Conservation (phyloP, 176 grass and related monocot genomes). For the Poa pratensis region DNA sequence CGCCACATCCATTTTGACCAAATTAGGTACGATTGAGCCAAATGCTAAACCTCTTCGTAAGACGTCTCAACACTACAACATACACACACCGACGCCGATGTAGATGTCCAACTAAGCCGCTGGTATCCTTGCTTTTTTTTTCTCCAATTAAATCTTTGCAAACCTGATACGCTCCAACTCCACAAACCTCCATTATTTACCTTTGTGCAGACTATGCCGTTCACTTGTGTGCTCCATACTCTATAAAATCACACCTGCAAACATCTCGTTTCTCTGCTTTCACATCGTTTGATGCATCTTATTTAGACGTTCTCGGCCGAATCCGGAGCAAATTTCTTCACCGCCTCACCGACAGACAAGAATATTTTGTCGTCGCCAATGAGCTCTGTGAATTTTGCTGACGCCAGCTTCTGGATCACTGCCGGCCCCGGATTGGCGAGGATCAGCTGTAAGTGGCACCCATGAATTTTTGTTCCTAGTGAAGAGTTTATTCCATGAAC, state of each 20-base stretch:
- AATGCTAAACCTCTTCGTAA: no score
- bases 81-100: background rate
- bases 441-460: conserved; percentile 54
- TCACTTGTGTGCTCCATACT: background rate
- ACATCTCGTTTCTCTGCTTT: background rate
- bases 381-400: conserved; percentile 52
- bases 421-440: conserved; percentile 67
- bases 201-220: background rate
- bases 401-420: conserved; percentile 70
- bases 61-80: no score
- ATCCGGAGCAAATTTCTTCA: conserved; percentile 60
- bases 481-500: background rate
- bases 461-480: conserved; percentile 33
- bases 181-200: conserved; percentile 30
- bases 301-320: conserved; percentile 49
- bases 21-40: no score
- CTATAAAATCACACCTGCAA: conserved; percentile 30
- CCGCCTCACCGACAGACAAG: conserved; percentile 62
- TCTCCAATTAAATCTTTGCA: background rate
- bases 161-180: conserved; percentile 2
- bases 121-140: background rate
- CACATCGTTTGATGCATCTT: background rate
- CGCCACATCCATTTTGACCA: no score
- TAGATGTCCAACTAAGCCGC: background rate
- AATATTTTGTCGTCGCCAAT: conserved; percentile 75